Conservation (phyloP, 2,329 filamentous ascomycete genomes). For the Neonectria coccinea region DNA sequence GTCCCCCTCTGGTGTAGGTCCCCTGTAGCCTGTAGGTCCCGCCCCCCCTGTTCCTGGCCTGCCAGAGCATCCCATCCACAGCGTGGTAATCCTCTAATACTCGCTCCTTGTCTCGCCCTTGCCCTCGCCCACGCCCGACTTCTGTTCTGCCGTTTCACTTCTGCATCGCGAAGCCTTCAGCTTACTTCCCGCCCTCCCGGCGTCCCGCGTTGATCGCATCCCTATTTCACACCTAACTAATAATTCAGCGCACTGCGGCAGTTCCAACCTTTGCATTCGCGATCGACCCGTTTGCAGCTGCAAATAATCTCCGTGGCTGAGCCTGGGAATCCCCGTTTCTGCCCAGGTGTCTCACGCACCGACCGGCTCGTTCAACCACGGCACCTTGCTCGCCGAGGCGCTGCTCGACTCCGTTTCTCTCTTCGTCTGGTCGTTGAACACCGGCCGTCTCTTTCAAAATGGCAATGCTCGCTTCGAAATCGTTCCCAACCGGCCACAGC, state of each 20-base stretch:
- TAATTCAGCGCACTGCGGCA: slow-evolving; percentile 35
- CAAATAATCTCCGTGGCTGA: slow-evolving; percentile 33
- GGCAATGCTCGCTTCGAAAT: slow-evolving; percentile 84
- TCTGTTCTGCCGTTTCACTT: slow-evolving; percentile 30
- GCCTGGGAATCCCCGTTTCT: slow-evolving; percentile 39
- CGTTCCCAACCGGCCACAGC: slow-evolving; percentile 69
- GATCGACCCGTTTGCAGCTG: slow-evolving; percentile 12
- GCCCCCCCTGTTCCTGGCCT: slow-evolving; percentile 40
- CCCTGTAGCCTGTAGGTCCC: slow-evolving; percentile 15
- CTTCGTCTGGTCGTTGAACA: slow-evolving; percentile 19
- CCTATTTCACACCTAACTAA: slow-evolving; percentile 35
- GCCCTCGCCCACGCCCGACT: slow-evolving; percentile 31
- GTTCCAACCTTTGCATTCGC: slow-evolving; percentile 5
- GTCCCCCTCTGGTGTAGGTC: slow-evolving; percentile 31
- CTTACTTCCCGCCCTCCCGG: slow-evolving; percentile 34
- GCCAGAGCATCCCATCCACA: slow-evolving; percentile 43
- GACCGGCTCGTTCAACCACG: slow-evolving; percentile 24
- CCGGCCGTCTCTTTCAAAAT: slow-evolving; percentile 55
- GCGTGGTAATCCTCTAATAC: slow-evolving; percentile 36
- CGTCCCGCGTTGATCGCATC: slow-evolving; percentile 45
- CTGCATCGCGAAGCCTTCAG: slow-evolving; percentile 26
- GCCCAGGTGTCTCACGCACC: slow-evolving; percentile 39
- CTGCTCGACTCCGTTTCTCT: slow-evolving; percentile 13
- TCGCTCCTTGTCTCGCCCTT: slow-evolving; percentile 35
- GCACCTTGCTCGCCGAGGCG: slow-evolving; percentile 12